These are phyloP conservation scores for Sungouiozyma intestinalis DNA, from an alignment of 805 yeast species.

Conservation along the genomic window DNA sequence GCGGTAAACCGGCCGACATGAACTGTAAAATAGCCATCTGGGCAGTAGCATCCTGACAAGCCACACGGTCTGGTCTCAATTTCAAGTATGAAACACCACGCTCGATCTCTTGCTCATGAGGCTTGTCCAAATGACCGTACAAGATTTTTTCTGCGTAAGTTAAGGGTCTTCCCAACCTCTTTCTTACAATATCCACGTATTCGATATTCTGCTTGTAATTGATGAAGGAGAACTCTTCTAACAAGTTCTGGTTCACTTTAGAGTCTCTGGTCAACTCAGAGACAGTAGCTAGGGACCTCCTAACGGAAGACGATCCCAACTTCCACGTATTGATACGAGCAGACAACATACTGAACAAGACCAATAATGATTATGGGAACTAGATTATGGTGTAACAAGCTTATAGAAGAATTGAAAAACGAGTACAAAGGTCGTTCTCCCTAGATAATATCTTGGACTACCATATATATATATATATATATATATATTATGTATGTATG, in stretches of 20 bases:
- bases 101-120: slow-evolving; percentile 72
- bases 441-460: no score
- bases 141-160: slow-evolving; percentile 93
- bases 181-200: slow-evolving; percentile 74
- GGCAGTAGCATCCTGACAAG: slow-evolving; percentile 98
- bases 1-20: slow-evolving; percentile 88
- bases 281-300: slow-evolving; percentile 34
- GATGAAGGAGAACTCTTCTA: slow-evolving; percentile 76
- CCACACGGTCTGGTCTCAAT: slow-evolving; percentile 94
- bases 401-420: no score
- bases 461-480: no score
- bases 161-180: slow-evolving; percentile 76
- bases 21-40: slow-evolving; percentile 97
- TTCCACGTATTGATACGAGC: slow-evolving; percentile 20
- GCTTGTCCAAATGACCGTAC: slow-evolving; percentile 90
- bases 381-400: no score
- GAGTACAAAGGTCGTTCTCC: no score
- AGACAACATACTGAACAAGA: slow-evolving; percentile 21
- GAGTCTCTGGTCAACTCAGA: slow-evolving; percentile 48
- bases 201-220: slow-evolving; percentile 86
- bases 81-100: slow-evolving; percentile 89
- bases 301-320: slow-evolving; percentile 12
- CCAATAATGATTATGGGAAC: not conserved
- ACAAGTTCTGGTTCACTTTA: slow-evolving; percentile 68
- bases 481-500: no score